Conservation (phyloP, 2,329 filamentous ascomycete genomes). For the Tolypocladium capitatum region DNA sequence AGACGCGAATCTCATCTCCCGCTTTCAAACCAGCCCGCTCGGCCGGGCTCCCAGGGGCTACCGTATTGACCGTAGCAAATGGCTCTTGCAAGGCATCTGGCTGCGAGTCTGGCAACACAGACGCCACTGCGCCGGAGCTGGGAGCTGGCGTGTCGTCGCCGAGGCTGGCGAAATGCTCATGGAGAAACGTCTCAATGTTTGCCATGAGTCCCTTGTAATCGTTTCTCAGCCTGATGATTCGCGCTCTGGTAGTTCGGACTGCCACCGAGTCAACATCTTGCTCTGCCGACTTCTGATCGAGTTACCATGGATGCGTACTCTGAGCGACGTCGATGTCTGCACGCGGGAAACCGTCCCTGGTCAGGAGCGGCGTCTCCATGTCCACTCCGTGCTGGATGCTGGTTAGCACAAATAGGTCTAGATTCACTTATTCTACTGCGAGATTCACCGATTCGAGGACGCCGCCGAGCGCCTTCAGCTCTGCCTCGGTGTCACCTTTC, state of each 20-base stretch:
- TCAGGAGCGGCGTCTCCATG: conserved; percentile 81
- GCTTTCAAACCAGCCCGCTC: conserved; percentile 65
- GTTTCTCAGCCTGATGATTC: conserved; percentile 80
- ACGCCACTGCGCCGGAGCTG: conserved; percentile 8
- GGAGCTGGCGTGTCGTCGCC: conserved; percentile 26
- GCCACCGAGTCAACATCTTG: conserved; percentile 3
- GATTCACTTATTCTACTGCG: background rate
- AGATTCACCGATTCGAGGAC: conserved; percentile 73
- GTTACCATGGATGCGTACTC: conserved; percentile 39
- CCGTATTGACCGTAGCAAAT: conserved; percentile 84
- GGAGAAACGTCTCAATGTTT: conserved; percentile 71
- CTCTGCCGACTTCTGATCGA: background rate
- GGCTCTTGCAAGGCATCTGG: conserved; percentile 14
- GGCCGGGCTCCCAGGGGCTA: conserved; percentile 67
- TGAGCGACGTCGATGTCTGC: conserved; percentile 91
- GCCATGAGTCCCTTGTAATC: conserved; percentile 87
- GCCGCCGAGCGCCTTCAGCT: conserved; percentile 70
- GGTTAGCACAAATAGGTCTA: conserved; percentile 8
- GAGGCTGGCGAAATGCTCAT: conserved; percentile 73
- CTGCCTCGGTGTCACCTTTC: conserved; percentile 74
- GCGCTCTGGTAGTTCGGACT: conserved; percentile 87
- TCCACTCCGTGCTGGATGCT: conserved; percentile 65
- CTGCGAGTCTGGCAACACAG: conserved; percentile 19
- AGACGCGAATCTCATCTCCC: conserved; percentile 71
- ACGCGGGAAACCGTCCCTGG: conserved; percentile 81